Conservation (phyloP, 2,329 filamentous ascomycete species). For the Fusarium annulatum region DNA sequence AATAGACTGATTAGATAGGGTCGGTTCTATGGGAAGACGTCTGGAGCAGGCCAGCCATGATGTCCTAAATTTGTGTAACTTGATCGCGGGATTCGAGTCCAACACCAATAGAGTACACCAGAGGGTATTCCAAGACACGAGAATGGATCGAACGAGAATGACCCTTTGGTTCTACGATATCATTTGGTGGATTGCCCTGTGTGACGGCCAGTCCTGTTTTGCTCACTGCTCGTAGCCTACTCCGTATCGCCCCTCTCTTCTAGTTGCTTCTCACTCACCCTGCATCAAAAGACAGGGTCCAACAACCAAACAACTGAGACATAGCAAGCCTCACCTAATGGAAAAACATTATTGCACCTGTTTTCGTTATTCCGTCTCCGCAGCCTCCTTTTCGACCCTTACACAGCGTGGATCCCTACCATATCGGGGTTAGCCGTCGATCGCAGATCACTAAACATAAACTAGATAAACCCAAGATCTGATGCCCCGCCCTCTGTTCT, state of each 20-base stretch:
- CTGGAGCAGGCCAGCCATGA: too few relatives aligned
- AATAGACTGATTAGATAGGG: background rate
- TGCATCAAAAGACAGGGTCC: background rate
- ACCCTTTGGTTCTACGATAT: background rate
- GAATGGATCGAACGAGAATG: background rate
- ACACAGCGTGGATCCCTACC: background rate
- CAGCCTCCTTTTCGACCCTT: background rate
- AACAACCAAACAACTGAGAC: constrained; percentile 1
- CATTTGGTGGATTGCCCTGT: background rate
- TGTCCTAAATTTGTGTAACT: background rate
- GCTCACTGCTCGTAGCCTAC: background rate
- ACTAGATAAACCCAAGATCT: background rate
- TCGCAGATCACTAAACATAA: constrained; percentile 7
- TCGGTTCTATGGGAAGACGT: background rate
- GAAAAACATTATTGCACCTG: constrained; percentile 21
- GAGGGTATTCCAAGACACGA: background rate
- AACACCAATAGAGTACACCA: rapidly evolving
- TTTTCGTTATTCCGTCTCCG: background rate
- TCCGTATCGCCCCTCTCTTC: background rate
- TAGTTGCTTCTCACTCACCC: background rate
- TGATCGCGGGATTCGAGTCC: background rate
- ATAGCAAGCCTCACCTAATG: background rate
- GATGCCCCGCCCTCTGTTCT: constrained; percentile 3
- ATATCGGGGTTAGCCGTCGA: background rate
- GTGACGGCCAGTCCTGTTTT: background rate